Evolutionary conservation across 371 early-diverging fungal genomes (phyloP).

Genomic region (Circinella umbellata): DNA sequence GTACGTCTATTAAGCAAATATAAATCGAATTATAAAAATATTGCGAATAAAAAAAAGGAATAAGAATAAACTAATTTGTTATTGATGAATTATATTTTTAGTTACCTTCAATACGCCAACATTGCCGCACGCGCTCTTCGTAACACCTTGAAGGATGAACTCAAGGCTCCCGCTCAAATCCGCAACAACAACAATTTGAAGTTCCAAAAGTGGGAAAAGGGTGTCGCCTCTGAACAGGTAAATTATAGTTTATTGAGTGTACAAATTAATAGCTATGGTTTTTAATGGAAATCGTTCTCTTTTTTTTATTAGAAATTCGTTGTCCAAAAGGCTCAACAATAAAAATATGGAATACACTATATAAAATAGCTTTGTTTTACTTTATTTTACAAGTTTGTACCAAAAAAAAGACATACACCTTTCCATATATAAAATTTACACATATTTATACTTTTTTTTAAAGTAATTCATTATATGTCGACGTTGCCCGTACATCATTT

Average conservation of each 20-base stretch:
- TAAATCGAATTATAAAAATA: not conserved
- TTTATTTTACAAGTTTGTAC: slow-evolving; percentile 14
- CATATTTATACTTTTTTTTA: slow-evolving; percentile 4
- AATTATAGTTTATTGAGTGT: not conserved
- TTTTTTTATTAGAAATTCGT: slow-evolving; percentile 35
- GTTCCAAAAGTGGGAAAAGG: slow-evolving; percentile 82
- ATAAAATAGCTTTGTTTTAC: slow-evolving; percentile 5
- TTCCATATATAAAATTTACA: slow-evolving; percentile 3
- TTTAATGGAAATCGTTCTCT: not conserved
- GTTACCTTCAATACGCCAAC: slow-evolving; percentile 90
- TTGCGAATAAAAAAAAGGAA: not conserved
- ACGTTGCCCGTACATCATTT: slow-evolving; percentile 33
- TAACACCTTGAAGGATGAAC: slow-evolving; percentile 82
- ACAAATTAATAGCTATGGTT: not conserved
- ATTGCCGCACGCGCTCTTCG: slow-evolving; percentile 87
- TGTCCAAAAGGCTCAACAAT: slow-evolving; percentile 27
- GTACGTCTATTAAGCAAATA: slow-evolving; percentile 33
- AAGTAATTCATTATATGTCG: slow-evolving; percentile 32
- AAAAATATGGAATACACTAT: slow-evolving; percentile 3
- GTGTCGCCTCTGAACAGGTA: slow-evolving; percentile 36
- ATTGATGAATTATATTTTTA: not conserved
- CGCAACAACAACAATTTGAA: slow-evolving; percentile 81
- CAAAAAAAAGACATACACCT: slow-evolving; percentile 6
- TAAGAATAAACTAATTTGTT: not conserved
- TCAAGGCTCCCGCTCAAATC: slow-evolving; percentile 67